phyloP scores from a whole-genome alignment of 495 filamentous ascomycete genomes.

The Tuber umbilicatum region DNA sequence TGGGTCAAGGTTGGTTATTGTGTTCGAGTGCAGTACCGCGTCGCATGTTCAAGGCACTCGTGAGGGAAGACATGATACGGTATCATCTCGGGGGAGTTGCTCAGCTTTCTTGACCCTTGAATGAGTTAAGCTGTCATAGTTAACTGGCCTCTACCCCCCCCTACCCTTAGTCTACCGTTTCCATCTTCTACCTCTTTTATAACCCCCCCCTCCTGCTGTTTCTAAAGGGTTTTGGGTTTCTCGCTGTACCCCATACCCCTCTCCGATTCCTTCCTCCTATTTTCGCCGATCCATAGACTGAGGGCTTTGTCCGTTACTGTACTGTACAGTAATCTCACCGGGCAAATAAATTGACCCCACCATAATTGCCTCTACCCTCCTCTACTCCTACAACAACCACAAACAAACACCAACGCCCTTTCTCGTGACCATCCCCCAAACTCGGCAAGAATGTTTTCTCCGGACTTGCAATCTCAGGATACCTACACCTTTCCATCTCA shows the following conservation, averaged over 20 bases:
- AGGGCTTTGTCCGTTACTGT: neutral
- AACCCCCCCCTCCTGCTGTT: neutral
- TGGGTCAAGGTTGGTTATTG: neutral
- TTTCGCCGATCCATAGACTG: neutral
- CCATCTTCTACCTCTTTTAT: neutral
- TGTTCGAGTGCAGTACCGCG: neutral
- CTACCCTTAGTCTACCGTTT: neutral
- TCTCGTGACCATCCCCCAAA: neutral
- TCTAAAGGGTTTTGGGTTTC: neutral
- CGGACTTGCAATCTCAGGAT: neutral
- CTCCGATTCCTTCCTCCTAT: neutral
- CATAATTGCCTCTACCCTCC: neutral
- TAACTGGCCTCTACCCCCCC: neutral
- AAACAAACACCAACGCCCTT: neutral
- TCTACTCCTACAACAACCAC: neutral
- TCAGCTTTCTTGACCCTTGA: neutral
- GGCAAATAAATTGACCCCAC: neutral
- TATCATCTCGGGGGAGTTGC: neutral
- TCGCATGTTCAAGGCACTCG: neutral
- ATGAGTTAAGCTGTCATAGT: neutral
- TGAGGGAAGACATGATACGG: neutral
- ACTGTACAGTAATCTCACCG: too few relatives aligned
- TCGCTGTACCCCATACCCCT: neutral
- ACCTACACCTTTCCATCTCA: constrained; percentile 65
- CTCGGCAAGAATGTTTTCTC: constrained; percentile 16